Evolutionary conservation across 257 asterid species (phyloP).

Genomic region (Euphrasia confusa): DNA sequence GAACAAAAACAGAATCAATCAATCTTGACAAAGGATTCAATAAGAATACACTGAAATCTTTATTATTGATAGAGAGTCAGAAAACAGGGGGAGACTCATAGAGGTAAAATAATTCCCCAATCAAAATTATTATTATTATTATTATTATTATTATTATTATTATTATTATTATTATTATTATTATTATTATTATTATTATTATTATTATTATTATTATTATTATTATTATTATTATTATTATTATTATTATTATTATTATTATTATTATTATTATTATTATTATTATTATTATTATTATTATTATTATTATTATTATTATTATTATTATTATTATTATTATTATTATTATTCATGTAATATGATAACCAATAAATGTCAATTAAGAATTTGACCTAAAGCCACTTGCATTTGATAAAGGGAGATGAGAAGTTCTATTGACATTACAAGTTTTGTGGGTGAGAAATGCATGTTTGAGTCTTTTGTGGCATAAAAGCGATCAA

Average conservation of each 20-base stretch:
- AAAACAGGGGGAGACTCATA: not conserved
- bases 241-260: too few species aligned
- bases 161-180: too few species aligned
- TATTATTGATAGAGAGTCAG: slow-evolving; percentile 6
- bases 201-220: not conserved
- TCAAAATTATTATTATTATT: not conserved
- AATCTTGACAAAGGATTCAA: slow-evolving; percentile 10
- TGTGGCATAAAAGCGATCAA: slow-evolving; percentile 88
- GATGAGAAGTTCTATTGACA: slow-evolving; percentile 7
- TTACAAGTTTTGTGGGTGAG: slow-evolving; percentile 90
- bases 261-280: not conserved
- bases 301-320: too few species aligned
- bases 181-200: too few species aligned
- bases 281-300: too few species aligned
- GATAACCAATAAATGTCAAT: slow-evolving; percentile 1
- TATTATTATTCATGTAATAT: slow-evolving; percentile 9
- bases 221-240: too few species aligned
- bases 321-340: too few species aligned
- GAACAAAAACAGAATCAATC: slow-evolving; percentile 16
- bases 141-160: too few species aligned
- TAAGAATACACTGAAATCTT: slow-evolving; percentile 16
- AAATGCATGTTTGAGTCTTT: slow-evolving; percentile 79
- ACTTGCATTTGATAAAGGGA: slow-evolving; percentile 17
- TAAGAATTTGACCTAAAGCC: slow-evolving; percentile 23
- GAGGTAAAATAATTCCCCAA: not conserved